A percentile compares a stretch with the other conserved stretches of the same genome.
Evolutionary conservation across 768 basidiomycete species (phyloP).

Genomic region (Boletus bicolor): DNA sequence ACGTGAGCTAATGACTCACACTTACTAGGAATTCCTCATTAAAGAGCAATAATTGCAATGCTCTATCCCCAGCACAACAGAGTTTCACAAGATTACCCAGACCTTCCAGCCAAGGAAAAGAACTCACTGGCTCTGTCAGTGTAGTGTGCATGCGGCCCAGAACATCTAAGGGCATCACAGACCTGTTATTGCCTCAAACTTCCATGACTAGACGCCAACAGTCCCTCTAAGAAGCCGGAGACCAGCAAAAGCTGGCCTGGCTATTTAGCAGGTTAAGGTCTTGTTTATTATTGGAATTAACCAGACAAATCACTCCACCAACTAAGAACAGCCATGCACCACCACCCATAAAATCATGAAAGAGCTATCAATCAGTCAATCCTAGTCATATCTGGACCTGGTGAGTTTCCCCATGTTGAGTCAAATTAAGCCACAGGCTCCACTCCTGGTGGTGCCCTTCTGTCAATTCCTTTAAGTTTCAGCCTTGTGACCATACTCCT

Average conservation of each 20-base stretch:
- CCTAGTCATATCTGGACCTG: too few relatives aligned
- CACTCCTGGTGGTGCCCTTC: too few relatives aligned
- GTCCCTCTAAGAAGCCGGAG: conserved; percentile 83
- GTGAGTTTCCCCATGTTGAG: too few relatives aligned
- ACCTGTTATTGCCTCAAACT: conserved; percentile 91
- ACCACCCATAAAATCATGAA: too few relatives aligned
- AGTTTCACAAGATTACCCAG: conserved; percentile 78
- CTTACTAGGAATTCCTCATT: conserved; percentile 89
- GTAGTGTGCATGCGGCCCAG: conserved; percentile 85
- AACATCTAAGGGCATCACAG: conserved; percentile 91
- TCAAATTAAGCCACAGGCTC: too few relatives aligned
- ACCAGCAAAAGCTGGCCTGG: conserved; percentile 71
- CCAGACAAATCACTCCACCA: conserved; percentile 97
- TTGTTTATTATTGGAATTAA: conserved; percentile 95
- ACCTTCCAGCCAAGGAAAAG: conserved; percentile 71
- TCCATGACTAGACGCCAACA: conserved; percentile 77
- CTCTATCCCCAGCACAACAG: conserved; percentile 83
- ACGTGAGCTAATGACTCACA: conserved; percentile 85
- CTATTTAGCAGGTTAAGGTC: conserved; percentile 94
- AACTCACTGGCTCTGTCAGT: conserved; percentile 88
- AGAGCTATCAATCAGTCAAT: too few relatives aligned
- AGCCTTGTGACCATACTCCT: conserved; percentile 74
- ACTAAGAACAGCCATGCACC: too few relatives aligned
- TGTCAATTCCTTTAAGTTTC: too few relatives aligned
- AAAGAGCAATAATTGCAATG: conserved; percentile 91